A percentile compares a stretch with the other conserved stretches of the same genome.
Evolutionary conservation across 257 asterid species (phyloP).

Genomic region (Petunia secreta): DNA sequence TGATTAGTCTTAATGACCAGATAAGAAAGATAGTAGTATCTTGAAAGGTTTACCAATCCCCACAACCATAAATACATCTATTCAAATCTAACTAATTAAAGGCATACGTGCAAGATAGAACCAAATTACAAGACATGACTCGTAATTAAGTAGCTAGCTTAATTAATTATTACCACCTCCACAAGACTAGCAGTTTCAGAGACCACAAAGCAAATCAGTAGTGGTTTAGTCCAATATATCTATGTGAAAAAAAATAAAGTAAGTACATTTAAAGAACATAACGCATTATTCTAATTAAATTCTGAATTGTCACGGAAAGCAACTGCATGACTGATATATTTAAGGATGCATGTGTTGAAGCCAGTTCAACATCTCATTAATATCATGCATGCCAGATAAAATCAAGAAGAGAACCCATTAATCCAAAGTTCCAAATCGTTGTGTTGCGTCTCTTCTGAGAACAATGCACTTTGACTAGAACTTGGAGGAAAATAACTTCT

Average conservation of each 20-base stretch:
- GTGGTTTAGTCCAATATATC: not conserved
- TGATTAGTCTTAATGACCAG: not conserved
- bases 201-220: not conserved
- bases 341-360: not conserved
- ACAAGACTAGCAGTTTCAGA: too few species aligned
- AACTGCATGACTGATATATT: not conserved
- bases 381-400: not conserved
- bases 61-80: not conserved
- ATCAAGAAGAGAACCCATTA: not conserved
- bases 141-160: too few species aligned
- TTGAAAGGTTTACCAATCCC: not conserved
- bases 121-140: not conserved
- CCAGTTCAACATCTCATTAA: not conserved
- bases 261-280: not conserved
- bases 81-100: not conserved
- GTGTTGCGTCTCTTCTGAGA: constrained; percentile 12
- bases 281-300: not conserved
- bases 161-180: too few species aligned
- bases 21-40: not conserved
- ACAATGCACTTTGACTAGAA: constrained; percentile 9
- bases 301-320: not conserved
- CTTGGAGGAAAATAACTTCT: constrained; percentile 3
- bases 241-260: not conserved
- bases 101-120: not conserved
- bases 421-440: constrained; percentile 26